Evolutionary conservation across 2,329 filamentous ascomycete species (phyloP).

Genomic region (Bipolaris zeicola): DNA sequence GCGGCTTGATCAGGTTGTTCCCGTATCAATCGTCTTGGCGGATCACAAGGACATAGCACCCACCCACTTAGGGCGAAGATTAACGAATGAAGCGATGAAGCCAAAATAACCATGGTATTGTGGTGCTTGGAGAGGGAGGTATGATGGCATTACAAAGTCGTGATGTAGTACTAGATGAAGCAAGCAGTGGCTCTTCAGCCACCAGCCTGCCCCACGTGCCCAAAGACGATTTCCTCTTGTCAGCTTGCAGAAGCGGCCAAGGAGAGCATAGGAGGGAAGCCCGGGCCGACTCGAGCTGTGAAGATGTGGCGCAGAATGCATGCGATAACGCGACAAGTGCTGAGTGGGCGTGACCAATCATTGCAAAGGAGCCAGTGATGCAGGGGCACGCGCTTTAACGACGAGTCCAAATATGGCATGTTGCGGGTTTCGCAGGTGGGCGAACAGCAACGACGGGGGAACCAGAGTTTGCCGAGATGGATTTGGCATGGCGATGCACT

Average conservation of each 20-base stretch:
- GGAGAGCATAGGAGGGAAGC: neutral
- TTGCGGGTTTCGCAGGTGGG: slow-evolving; percentile 1
- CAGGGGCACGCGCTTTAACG: slow-evolving; percentile 13
- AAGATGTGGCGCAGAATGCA: slow-evolving; percentile 8
- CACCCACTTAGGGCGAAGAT: neutral
- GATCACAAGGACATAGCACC: neutral
- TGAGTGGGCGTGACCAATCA: neutral
- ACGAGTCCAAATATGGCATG: slow-evolving; percentile 2
- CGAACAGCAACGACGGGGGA: neutral
- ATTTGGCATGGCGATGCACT: neutral
- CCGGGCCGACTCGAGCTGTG: neutral
- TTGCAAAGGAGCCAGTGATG: neutral
- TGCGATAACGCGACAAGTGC: slow-evolving; percentile 2
- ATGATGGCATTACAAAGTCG: too few species aligned
- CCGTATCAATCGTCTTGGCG: neutral
- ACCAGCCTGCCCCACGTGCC: neutral
- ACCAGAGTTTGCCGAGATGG: neutral
- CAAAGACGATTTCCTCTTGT: neutral
- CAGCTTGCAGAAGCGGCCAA: neutral
- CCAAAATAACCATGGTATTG: neutral
- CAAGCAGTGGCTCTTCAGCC: neutral
- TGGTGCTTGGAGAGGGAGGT: neutral
- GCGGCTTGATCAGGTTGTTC: neutral
- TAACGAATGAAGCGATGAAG: slow-evolving; percentile 7
- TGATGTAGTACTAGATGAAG: neutral